Evolutionary conservation across 805 yeast genomes (phyloP), one percentile per base, ranked within the genome.

Genomic region (Pichia nakasei): DNA sequence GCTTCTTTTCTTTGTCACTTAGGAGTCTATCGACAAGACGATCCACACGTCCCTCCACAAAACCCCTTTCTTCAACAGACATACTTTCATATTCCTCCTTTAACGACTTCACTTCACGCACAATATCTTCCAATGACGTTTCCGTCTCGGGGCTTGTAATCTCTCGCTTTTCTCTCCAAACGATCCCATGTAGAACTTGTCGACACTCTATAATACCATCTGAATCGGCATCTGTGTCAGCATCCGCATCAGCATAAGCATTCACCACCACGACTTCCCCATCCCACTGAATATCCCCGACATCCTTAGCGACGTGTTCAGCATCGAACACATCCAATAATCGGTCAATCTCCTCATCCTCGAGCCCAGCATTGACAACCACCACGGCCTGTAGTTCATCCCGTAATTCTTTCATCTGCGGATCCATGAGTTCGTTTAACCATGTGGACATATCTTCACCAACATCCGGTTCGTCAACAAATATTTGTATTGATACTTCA

Each of bases 341-440:
- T 3, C 51, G 27, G 9, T 27, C 35, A 3, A 41, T 13, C 13
- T 29, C 39, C 9, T 9, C 24, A 12, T 27, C 21, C 12, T 34
- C 32, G 18, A 5, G 5, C 5, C 31, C n/a, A 22, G 32, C 8
- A 24, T 24, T 9, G 9, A 7, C 26, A 22, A 7, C 31, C 5
- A 29, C 17, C 13, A 29, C 13, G 12, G 32, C 26, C 36, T 69
- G 72, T 3, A 75, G 35, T 1, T 55, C 69, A 19, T 69, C 73
- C 22, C 80, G 56, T 29, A 75, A 52, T 42, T 73, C 79, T 21
- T 46, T 51, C 45, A 56, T 61, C 33, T 72, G 76, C 0, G 52
- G 60, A 1, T 57, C 42, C 9, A 36, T 13, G 45, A 75, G 68
- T 46, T 75, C 78, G 0, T 50, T 39, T 33, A 46, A 45, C 76